Conservation (phyloP, 495 filamentous ascomycete species). For the Aspergillus campestris region DNA sequence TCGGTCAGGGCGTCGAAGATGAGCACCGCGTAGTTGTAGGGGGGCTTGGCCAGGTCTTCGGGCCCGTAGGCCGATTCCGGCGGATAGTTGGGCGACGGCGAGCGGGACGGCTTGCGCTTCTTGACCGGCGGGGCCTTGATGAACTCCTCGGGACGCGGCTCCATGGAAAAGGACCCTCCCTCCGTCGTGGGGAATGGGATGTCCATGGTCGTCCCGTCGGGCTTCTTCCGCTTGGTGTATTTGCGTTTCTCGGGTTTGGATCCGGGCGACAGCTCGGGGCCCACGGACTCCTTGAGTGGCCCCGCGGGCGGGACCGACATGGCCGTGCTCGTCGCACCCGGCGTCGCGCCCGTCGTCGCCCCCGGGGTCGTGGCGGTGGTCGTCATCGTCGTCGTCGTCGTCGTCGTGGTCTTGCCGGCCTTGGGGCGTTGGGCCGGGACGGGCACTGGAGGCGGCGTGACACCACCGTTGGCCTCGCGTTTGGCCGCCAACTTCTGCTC, state of each 20-base stretch:
- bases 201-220: conserved; percentile 38
- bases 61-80: conserved; percentile 68
- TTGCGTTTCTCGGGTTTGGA: conserved; percentile 64
- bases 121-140: conserved; percentile 42
- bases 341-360: no score
- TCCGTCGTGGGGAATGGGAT: conserved; percentile 38
- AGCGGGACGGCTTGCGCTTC: conserved; percentile 49
- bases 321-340: no score
- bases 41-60: conserved; percentile 79
- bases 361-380: background rate
- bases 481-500: conserved; percentile 47
- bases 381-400: conserved; percentile 3
- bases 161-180: conserved; percentile 35
- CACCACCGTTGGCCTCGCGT: conserved; percentile 36
- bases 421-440: conserved; percentile 46
- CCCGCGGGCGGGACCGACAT: no score
- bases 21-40: conserved; percentile 78
- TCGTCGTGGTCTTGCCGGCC: conserved; percentile 40
- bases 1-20: conserved; percentile 83
- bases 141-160: conserved; percentile 35
- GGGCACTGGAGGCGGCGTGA: conserved; percentile 32
- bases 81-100: conserved; percentile 64
- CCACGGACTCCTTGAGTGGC: conserved; percentile 27
- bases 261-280: conserved; percentile 41
- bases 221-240: conserved; percentile 67